phyloP scores from a whole-genome alignment of 2,329 filamentous ascomycete genomes.

The Tolypocladium nubicola region DNA sequence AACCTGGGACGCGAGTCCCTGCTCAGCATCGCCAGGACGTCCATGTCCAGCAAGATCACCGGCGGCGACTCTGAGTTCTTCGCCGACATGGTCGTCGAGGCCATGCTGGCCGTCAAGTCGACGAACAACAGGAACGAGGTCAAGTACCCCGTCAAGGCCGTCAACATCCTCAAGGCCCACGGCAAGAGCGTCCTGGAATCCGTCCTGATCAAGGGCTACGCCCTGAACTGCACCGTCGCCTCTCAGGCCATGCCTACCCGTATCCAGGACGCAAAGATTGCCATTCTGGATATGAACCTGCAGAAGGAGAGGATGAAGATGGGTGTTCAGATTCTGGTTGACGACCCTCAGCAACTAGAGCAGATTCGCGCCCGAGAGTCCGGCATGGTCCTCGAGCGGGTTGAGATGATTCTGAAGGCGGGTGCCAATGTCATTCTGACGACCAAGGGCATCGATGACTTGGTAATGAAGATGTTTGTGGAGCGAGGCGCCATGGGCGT shows the following conservation, averaged over 20 bases:
- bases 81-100: constrained; percentile 92
- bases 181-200: constrained; percentile 88
- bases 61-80: constrained; percentile 95
- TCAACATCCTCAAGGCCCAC: constrained; percentile 97
- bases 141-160: constrained; percentile 98
- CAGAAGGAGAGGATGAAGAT: constrained; percentile 99
- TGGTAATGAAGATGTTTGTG: constrained; percentile 88
- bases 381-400: constrained; percentile 83
- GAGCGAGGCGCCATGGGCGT: constrained; percentile 95
- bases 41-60: constrained; percentile 99
- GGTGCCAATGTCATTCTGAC: constrained; percentile 94
- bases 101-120: constrained; percentile 88
- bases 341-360: constrained; percentile 93
- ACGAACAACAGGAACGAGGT: constrained; percentile 82
- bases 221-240: constrained; percentile 95
- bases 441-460: constrained; percentile 96
- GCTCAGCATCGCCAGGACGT: constrained; percentile 92
- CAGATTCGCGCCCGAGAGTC: constrained; percentile 91
- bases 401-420: constrained; percentile 96
- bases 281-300: constrained; percentile 92
- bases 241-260: constrained; percentile 96
- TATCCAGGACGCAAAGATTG: constrained; percentile 90
- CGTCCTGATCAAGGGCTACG: constrained; percentile 87
- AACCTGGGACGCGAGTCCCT: constrained; percentile 82
- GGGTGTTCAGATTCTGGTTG: constrained; percentile 94